Evolutionary conservation across 164 flowering plant species (phyloP).

Genomic region (Vitis rotundifolia): DNA sequence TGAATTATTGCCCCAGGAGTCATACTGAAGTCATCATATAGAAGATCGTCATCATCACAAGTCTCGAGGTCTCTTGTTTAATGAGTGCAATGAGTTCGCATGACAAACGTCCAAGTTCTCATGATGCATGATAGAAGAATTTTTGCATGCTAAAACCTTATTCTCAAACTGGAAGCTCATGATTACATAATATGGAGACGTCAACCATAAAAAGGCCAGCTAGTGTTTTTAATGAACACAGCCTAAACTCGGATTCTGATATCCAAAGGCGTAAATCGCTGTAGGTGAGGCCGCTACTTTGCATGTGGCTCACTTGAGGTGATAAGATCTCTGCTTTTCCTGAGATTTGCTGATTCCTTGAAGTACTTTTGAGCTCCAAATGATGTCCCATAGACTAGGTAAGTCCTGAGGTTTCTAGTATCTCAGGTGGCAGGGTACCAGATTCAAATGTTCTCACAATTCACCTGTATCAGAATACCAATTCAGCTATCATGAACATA

Average conservation of each 20-base stretch:
- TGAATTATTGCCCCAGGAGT: slow-evolving; percentile 20
- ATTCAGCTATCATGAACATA: slow-evolving; percentile 92
- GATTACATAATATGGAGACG: slow-evolving; percentile 83
- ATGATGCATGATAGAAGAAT: no score
- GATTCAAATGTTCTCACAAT: slow-evolving; percentile 60
- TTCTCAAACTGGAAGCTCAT: slow-evolving; percentile 69
- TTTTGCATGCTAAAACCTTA: no score
- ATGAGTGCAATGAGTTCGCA: no score
- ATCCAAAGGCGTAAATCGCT: slow-evolving; percentile 92
- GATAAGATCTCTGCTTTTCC: slow-evolving; percentile 18
- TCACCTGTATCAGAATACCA: slow-evolving; percentile 90
- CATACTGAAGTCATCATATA: background rate
- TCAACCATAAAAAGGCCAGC: slow-evolving; percentile 70
- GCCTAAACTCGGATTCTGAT: slow-evolving; percentile 91
- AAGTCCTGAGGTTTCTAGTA: background rate
- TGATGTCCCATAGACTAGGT: slow-evolving; percentile 23
- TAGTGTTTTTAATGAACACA: slow-evolving; percentile 75
- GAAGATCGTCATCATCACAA: no score
- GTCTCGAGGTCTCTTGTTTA: no score
- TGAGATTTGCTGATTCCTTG: slow-evolving; percentile 21
- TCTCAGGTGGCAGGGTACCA: background rate
- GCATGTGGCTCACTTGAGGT: slow-evolving; percentile 18
- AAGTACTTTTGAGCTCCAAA: slow-evolving; percentile 23
- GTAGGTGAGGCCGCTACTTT: no score
- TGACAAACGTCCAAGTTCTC: no score